Percentiles rank a stretch among this genome's conserved stretches.
These are phyloP conservation scores for Adansonia rubrostipa DNA, from an alignment of 441 rosid species.

Conservation along the genomic window DNA sequence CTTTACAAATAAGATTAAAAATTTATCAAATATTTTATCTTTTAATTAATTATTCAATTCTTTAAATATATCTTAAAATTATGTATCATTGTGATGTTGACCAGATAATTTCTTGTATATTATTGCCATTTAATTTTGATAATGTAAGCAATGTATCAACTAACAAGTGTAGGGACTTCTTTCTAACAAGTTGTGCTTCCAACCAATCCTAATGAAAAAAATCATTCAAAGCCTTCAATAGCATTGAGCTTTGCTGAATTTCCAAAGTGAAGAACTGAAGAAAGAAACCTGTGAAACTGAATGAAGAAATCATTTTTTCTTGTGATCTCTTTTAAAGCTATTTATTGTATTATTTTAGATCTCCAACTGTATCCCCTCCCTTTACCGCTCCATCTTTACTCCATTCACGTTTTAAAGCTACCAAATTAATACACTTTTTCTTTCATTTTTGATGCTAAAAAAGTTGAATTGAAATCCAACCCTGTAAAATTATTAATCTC, in stretches of 20 bases:
- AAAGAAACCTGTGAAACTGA: conserved; percentile 12
- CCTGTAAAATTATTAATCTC: background rate
- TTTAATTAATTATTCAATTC: no score
- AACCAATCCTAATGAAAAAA: background rate
- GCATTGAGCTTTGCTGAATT: background rate
- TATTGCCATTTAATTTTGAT: background rate
- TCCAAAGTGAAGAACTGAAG: background rate
- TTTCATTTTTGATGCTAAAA: background rate
- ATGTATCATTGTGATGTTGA: no score
- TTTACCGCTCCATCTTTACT: conserved; percentile 20
- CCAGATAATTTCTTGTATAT: no score
- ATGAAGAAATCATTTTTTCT: background rate
- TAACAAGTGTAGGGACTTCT: background rate
- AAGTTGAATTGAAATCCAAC: background rate
- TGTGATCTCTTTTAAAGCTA: conserved; percentile 26
- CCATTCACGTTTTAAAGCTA: conserved; percentile 15
- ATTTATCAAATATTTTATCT: no score
- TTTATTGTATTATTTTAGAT: conserved; percentile 5
- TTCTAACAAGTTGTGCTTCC: background rate
- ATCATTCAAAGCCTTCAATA: background rate
- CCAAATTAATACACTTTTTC: background rate
- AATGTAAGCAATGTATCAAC: background rate
- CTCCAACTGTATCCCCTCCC: conserved; percentile 7
- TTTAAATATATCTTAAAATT: no score
- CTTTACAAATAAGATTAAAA: no score